phyloP scores from a whole-genome alignment of 2,329 filamentous ascomycete species.

The Paraphaeosphaeria sporulosa region DNA sequence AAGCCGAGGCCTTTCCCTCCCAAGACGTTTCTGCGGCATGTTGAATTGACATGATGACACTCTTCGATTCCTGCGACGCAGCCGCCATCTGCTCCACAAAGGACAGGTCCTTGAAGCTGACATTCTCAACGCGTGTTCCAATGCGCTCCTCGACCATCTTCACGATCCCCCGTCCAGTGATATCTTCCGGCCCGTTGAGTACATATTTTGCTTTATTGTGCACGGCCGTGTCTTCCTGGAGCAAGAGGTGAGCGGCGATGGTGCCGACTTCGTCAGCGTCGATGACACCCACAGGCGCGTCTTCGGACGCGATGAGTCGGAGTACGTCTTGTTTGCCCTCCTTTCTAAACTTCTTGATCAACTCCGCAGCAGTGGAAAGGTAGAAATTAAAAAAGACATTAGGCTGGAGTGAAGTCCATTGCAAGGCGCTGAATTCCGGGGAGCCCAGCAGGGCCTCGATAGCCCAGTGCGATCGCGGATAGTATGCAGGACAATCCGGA shows the following conservation, averaged over 20 bases:
- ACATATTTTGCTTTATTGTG: conserved; percentile 26
- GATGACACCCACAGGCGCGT: conserved; percentile 13
- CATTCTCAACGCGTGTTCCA: no score
- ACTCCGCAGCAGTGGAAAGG: no score
- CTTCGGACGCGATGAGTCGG: no score
- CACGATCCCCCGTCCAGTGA: conserved; percentile 23
- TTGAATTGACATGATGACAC: conserved; percentile 21
- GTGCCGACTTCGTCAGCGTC: conserved; percentile 26
- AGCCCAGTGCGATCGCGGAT: not conserved
- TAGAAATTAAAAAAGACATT: no score
- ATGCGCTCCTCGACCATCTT: conserved; percentile 22
- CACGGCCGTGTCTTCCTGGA: conserved; percentile 14
- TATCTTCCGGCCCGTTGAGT: conserved; percentile 25
- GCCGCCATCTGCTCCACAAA: conserved; percentile 22
- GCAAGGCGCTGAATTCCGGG: no score
- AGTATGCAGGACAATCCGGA: conserved; percentile 8
- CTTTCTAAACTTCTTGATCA: no score
- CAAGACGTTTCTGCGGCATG: conserved; percentile 12
- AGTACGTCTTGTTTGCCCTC: no score
- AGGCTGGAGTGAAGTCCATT: no score
- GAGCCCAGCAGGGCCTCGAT: no score
- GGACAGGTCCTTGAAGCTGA: conserved; percentile 13
- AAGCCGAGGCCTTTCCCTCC: conserved; percentile 19
- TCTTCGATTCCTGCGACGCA: conserved; percentile 16
- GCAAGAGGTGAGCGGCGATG: conserved; percentile 24